Percentiles rank a stretch among this genome's conserved stretches.
These are phyloP conservation scores for Cucurbita argyrosperma DNA, from an alignment of 306 rosid genomes.

Conservation along the genomic window DNA sequence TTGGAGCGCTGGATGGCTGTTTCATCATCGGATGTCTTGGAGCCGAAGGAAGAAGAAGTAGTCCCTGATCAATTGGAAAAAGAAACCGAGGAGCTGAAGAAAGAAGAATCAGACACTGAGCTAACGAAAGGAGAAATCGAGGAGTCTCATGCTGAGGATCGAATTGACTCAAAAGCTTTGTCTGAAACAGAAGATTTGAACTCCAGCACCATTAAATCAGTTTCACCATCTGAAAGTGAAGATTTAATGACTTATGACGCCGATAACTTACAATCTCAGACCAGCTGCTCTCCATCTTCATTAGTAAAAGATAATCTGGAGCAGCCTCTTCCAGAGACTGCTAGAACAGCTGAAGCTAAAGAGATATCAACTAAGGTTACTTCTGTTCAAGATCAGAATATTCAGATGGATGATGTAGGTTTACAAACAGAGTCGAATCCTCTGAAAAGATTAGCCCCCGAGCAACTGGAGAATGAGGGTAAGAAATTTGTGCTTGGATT, in stretches of 20 bases:
- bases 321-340: conserved; percentile 25
- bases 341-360: conserved; percentile 20
- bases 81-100: conserved; percentile 10
- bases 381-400: conserved; percentile 16
- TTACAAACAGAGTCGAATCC: conserved; percentile 28
- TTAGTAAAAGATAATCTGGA: conserved; percentile 23
- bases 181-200: conserved; percentile 27
- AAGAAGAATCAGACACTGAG: conserved; percentile 13
- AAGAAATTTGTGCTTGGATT: conserved; percentile 19
- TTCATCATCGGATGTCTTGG: conserved; percentile 27
- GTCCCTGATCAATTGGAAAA: conserved; percentile 22
- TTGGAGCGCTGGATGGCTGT: conserved; percentile 90
- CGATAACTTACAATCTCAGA: conserved; percentile 29
- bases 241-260: conserved; percentile 32
- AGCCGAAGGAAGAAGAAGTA: conserved; percentile 15
- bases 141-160: conserved; percentile 22
- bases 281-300: conserved; percentile 19
- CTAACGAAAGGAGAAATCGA: conserved; percentile 25
- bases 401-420: conserved; percentile 19
- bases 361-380: conserved; percentile 16
- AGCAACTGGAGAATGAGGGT: conserved; percentile 58
- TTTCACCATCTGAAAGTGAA: conserved; percentile 39
- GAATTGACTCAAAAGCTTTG: conserved; percentile 21
- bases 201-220: conserved; percentile 19
- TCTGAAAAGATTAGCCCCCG: conserved; percentile 39